These are phyloP conservation scores for Daedalea quercina DNA, from an alignment of 768 basidiomycete genomes.

Conservation along the genomic window DNA sequence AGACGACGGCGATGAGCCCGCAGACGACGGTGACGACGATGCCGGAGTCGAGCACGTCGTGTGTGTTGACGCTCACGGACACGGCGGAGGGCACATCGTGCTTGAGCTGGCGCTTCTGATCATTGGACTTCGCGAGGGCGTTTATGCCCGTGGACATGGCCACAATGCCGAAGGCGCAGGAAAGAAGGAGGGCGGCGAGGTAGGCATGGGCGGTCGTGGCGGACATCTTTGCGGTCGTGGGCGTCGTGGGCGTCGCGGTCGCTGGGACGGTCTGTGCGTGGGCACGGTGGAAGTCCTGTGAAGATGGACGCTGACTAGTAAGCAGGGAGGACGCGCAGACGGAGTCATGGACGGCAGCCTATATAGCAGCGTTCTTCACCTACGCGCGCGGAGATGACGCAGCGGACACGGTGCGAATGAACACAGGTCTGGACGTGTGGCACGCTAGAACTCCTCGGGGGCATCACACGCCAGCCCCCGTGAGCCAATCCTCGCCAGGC, in stretches of 20 bases:
- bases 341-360: neutral
- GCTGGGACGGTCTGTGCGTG: neutral
- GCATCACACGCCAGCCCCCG: neutral
- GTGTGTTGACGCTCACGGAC: slow-evolving; percentile 30
- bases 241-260: neutral
- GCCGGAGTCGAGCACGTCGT: slow-evolving; percentile 19
- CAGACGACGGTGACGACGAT: slow-evolving; percentile 29
- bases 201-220: slow-evolving; percentile 13
- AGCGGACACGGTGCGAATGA: neutral
- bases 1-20: slow-evolving; percentile 16
- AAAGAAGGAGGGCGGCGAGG: slow-evolving; percentile 22
- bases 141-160: slow-evolving; percentile 23
- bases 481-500: neutral
- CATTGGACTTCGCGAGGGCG: slow-evolving; percentile 32
- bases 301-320: neutral
- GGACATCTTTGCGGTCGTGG: slow-evolving; percentile 2
- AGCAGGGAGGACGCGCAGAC: neutral
- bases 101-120: slow-evolving; percentile 27
- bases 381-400: neutral
- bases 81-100: slow-evolving; percentile 26
- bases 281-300: neutral
- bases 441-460: neutral
- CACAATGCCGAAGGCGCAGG: slow-evolving; percentile 24
- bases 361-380: too few species aligned
- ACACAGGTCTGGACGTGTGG: neutral